Conservation (phyloP, 2,329 filamentous ascomycete genomes). For the Colletotrichum higginsianum region DNA sequence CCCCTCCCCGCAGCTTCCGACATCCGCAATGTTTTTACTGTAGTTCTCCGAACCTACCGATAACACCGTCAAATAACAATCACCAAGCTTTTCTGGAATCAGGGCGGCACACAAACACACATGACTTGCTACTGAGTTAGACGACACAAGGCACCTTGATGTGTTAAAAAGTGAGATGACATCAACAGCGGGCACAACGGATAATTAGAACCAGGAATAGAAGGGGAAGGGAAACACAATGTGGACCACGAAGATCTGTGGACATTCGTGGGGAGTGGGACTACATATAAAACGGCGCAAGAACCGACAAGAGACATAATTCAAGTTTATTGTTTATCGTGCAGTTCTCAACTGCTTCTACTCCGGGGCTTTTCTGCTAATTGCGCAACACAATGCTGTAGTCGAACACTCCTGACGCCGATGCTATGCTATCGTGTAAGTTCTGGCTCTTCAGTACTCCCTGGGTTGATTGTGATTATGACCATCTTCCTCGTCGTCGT, state of each 20-base stretch:
- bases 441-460: conserved; percentile 1
- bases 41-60: background rate
- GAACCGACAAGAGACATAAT: background rate
- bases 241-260: background rate
- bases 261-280: background rate
- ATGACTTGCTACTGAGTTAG: background rate
- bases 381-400: background rate
- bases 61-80: background rate
- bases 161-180: background rate
- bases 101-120: background rate
- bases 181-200: no score
- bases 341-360: background rate
- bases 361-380: background rate
- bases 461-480: conserved; percentile 21
- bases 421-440: conserved; percentile 45
- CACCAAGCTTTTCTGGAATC: background rate
- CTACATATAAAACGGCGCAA: background rate
- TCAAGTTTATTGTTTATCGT: background rate
- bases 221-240: no score
- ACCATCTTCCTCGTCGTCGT: conserved; percentile 50
- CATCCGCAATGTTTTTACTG: conserved; percentile 5
- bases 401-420: conserved; percentile 44
- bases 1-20: conserved; percentile 16
- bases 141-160: no score
- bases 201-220: background rate